These are phyloP conservation scores for Trichoderma virens DNA, from an alignment of 495 filamentous ascomycete genomes.

Conservation along the genomic window DNA sequence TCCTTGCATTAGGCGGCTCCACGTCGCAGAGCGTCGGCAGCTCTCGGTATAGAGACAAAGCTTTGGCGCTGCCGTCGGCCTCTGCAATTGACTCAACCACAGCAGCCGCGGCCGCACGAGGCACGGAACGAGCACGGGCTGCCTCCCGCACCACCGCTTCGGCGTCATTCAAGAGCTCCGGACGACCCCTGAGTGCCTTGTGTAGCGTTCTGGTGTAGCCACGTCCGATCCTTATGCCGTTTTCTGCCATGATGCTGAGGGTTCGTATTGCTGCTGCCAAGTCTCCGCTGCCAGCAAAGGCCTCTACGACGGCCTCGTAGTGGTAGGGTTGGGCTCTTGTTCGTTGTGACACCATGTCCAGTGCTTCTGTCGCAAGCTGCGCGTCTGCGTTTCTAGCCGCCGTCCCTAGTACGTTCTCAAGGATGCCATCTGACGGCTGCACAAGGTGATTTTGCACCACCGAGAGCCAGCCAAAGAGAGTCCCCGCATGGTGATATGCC, in stretches of 20 bases:
- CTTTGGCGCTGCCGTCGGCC: slow-evolving; percentile 38
- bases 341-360: slow-evolving; percentile 49
- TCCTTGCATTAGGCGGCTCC: slow-evolving; percentile 47
- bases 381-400: slow-evolving; percentile 60
- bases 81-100: slow-evolving; percentile 48
- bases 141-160: slow-evolving; percentile 49
- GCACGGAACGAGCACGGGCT: slow-evolving; percentile 36
- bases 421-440: slow-evolving; percentile 56
- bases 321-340: slow-evolving; percentile 51
- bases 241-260: slow-evolving; percentile 59
- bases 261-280: slow-evolving; percentile 49
- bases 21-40: slow-evolving; percentile 52
- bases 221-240: slow-evolving; percentile 43
- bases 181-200: slow-evolving; percentile 23
- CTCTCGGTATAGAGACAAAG: slow-evolving; percentile 63
- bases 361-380: slow-evolving; percentile 57
- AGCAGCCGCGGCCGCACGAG: slow-evolving; percentile 52
- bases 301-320: slow-evolving; percentile 67
- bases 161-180: slow-evolving; percentile 29
- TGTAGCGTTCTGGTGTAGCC: slow-evolving; percentile 53
- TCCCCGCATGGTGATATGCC: slow-evolving; percentile 28
- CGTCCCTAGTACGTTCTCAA: slow-evolving; percentile 56
- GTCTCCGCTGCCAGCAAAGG: slow-evolving; percentile 52
- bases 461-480: slow-evolving; percentile 48
- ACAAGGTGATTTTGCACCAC: slow-evolving; percentile 58